Base-by-base conservation (phyloP, 2,329 filamentous ascomycete species). In the Fusarium sp. region DNA sequence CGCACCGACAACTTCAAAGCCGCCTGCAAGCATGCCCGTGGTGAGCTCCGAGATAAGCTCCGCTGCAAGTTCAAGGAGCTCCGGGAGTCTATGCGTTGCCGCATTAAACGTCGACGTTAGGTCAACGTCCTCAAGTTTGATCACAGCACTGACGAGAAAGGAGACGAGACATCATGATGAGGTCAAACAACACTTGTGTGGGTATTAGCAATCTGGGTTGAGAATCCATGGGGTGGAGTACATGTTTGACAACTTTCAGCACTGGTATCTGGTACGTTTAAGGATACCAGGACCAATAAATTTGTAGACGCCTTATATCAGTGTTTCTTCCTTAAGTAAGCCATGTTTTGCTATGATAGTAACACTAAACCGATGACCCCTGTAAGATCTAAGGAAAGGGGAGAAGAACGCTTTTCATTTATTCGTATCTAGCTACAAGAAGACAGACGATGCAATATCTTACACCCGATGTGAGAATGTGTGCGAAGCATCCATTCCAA, bases 401-500 rank as follows among this genome's bases (percentile, higher is more conserved):
- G 58, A 61, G 31, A 48, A 42, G 51, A 56, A 45, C 50, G 66
- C 61, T 71, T 73, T 72, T 76, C 68, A 71, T 74, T 56, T 70
- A 60, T 47, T 74, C 66, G 53, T 76, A 55, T 48, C 39, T 38
- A 60, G 28, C 31, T 44, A 61, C 38, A 66, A 54, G 22, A 53
- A 50, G n/a, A 50, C 30, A 64, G 30, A 31, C 42, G 15, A 26
- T 26, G 22, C 10, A 53, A 20, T 36, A 44, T 44, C 41, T 55
- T 69, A 77, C 39, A 31, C 47, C 28, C 39, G 61, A 15, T 76
- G 74, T 24, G 79, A 72, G 78, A 82, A 85, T 13, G 82, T 78
- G 39, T 81, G 80, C 10, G 82, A 82, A 7, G 87, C 79, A 77
- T 90, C 88, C 72, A 90, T 85, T 8, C 80, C 81, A 59, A 90